Evolutionary conservation across 2,329 filamentous ascomycete species (phyloP), one percentile per base, ranked within the genome.

Genomic region (Davidsoniella virescens): DNA sequence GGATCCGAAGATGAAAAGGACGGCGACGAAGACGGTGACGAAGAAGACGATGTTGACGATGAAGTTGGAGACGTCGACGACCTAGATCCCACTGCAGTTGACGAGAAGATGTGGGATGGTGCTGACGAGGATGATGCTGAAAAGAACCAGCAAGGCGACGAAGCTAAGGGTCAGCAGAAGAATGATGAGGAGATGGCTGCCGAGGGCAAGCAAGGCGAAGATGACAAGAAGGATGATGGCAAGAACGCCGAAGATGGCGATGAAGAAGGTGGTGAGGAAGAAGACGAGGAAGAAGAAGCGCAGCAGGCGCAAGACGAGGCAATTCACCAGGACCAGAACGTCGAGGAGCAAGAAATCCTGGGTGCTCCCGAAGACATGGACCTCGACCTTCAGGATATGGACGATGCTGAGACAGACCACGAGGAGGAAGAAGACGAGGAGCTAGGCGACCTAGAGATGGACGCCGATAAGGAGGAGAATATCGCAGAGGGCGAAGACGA

Each of bases 41-140:
- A 79, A 41, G 75, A 80, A 29, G 70, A 82, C n/a, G 82, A 86
- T 8, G 81, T 93, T 61, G 87, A 95, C 56, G 88, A 94, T 58
- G 87, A 96, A 64, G 76, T 84, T 4, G 92, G 88, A 1, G 84
- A 87, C 59, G 87, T 96, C 9, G 86, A 95, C 65, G 87, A 94
- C 59, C 70, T 94, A 40, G 90, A 94, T 57, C 82, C 87, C 10
- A 84, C 80, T 14, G 85, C 90, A 17, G 84, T 96, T 1, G 93
- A 98, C 61, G 93, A 98, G 67, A 98, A 96, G 70, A 87, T 96
- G 76, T 98, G 92, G 92, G 88, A 98, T 64, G 88, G 87, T 38
- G 80, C 81, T 43, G 80, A 82, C 49, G 81, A 86, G 41, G 75
- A 88, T 42, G 79, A 88, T 44, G 80, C 84, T 1, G 83, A 90